These are phyloP conservation scores for Neobulgaria alba DNA, from an alignment of 2,329 filamentous ascomycete species.

Conservation along the genomic window DNA sequence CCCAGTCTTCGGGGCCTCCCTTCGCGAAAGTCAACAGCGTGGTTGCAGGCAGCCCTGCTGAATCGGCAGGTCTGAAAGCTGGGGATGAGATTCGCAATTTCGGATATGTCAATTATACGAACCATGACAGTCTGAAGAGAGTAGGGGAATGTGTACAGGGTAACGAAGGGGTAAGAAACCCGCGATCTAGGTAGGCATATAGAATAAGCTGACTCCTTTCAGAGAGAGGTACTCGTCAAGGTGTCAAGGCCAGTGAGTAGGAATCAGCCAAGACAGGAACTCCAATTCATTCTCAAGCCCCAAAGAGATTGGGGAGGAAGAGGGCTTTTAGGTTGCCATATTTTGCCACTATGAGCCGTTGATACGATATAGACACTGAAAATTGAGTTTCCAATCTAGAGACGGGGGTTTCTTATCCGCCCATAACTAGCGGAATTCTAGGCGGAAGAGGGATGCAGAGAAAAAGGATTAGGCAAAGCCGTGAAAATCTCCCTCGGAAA, in stretches of 20 bases:
- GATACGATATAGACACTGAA: too few relatives aligned
- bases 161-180: constrained; percentile 68
- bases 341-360: constrained; percentile 73
- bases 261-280: constrained; percentile 36
- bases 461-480: too few relatives aligned
- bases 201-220: constrained; percentile 12
- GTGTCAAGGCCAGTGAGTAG: constrained; percentile 37
- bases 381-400: too few relatives aligned
- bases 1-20: constrained; percentile 42
- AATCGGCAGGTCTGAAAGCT: constrained; percentile 66
- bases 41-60: constrained; percentile 68
- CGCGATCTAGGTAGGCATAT: background rate
- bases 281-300: constrained; percentile 67
- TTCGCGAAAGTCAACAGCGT: constrained; percentile 92
- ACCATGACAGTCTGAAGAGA: constrained; percentile 77
- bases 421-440: too few relatives aligned
- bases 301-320: constrained; percentile 80
- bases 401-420: too few relatives aligned
- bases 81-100: constrained; percentile 81
- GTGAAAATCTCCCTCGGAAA: too few relatives aligned
- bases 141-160: constrained; percentile 85
- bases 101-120: constrained; percentile 72
- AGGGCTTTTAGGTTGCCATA: constrained; percentile 83
- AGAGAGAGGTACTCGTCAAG: constrained; percentile 66
- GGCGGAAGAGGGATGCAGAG: too few relatives aligned